Evolutionary conservation across 2,329 filamentous ascomycete species (phyloP).

Genomic region (Cladosporium velox): DNA sequence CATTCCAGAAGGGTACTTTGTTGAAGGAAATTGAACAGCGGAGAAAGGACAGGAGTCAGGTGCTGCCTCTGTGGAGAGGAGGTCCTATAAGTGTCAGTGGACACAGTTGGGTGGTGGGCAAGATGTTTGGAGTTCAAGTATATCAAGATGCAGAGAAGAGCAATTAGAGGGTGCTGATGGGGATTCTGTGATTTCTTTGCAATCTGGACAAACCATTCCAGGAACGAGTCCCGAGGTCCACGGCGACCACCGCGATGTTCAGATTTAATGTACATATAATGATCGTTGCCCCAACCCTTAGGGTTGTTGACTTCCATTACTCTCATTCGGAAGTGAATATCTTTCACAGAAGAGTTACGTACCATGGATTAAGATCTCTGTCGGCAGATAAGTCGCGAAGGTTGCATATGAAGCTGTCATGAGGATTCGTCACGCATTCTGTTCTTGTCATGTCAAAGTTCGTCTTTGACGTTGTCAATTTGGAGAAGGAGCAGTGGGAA

Average conservation of each 20-base stretch:
- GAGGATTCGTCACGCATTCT: not conserved
- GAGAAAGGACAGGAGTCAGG: slow-evolving; percentile 36
- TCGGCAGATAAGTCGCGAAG: not conserved
- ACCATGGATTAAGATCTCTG: not conserved
- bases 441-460: not conserved
- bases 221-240: not conserved
- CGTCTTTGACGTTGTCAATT: not conserved
- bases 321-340: not conserved
- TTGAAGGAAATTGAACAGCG: slow-evolving; percentile 34
- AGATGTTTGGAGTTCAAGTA: slow-evolving; percentile 37
- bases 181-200: not conserved
- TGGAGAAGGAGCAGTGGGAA: not conserved
- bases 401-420: no score
- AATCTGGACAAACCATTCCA: not conserved
- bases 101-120: slow-evolving; percentile 38
- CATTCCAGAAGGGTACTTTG: slow-evolving; percentile 36
- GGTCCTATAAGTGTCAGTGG: slow-evolving; percentile 38
- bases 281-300: not conserved
- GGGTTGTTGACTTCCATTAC: not conserved
- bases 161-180: slow-evolving; percentile 24
- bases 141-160: slow-evolving; percentile 32
- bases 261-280: not conserved
- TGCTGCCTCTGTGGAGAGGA: slow-evolving; percentile 40
- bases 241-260: not conserved
- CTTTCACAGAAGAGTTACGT: not conserved